Conservation (phyloP, 305 asterid genomes). For the Coffea humblotiana region DNA sequence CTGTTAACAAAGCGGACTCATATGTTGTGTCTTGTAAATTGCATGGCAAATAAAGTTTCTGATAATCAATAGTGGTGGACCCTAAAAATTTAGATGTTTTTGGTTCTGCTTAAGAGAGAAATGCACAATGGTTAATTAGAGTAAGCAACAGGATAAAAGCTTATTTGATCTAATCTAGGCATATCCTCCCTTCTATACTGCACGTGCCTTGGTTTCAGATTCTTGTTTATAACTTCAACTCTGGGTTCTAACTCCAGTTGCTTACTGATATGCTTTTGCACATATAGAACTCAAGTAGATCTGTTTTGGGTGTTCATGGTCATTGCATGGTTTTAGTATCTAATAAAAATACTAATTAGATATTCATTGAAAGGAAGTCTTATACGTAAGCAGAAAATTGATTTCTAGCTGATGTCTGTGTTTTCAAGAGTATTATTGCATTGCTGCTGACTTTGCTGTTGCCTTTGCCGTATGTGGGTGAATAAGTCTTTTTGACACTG, state of each 20-base stretch:
- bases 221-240: background rate
- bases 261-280: background rate
- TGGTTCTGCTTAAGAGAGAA: background rate
- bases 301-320: background rate
- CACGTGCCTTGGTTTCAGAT: background rate
- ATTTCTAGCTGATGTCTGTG: background rate
- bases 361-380: background rate
- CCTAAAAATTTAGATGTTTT: background rate
- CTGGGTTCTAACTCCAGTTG: background rate
- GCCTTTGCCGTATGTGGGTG: background rate
- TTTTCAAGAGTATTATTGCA: background rate
- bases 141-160: background rate
- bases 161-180: background rate
- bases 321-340: background rate
- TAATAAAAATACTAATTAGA: background rate
- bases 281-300: background rate
- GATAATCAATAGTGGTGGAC: background rate
- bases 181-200: background rate
- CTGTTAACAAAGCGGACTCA: background rate
- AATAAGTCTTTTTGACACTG: background rate
- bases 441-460: background rate
- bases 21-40: background rate
- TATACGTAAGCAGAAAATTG: background rate
- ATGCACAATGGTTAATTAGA: background rate
- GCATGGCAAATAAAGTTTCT: background rate